Conservation (phyloP, 148 eudicot species). For the Rhododendron henanense region DNA sequence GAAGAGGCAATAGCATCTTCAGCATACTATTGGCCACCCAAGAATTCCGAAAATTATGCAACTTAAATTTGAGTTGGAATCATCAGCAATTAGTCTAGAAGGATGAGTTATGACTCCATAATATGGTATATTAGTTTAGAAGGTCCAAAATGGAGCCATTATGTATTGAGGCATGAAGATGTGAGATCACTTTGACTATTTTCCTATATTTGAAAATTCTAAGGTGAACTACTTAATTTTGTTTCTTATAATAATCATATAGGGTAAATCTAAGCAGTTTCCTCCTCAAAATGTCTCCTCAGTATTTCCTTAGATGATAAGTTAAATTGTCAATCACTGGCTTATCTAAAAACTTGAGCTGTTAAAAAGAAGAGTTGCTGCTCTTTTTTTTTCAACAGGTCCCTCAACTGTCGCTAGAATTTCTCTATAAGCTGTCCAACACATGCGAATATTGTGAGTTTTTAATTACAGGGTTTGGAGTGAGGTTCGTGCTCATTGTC, state of each 20-base stretch:
- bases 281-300: neutral
- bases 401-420: neutral
- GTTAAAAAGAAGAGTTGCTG: neutral
- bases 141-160: neutral
- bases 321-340: neutral
- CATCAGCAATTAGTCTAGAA: neutral
- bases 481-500: neutral
- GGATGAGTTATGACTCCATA: neutral
- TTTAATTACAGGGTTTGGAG: neutral
- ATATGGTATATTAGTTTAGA: neutral
- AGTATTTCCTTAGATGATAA: neutral
- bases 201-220: neutral
- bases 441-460: neutral
- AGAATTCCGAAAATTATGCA: neutral
- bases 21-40: neutral
- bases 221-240: neutral
- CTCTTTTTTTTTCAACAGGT: neutral
- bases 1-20: neutral
- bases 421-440: neutral
- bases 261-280: neutral
- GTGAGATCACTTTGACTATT: neutral
- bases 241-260: neutral
- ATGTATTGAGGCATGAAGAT: neutral
- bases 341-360: neutral
- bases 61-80: neutral